A percentile compares a stretch with the other conserved stretches of the same genome.
Conservation (phyloP, 257 asterid genomes). For the Jacaranda mimosifolia region DNA sequence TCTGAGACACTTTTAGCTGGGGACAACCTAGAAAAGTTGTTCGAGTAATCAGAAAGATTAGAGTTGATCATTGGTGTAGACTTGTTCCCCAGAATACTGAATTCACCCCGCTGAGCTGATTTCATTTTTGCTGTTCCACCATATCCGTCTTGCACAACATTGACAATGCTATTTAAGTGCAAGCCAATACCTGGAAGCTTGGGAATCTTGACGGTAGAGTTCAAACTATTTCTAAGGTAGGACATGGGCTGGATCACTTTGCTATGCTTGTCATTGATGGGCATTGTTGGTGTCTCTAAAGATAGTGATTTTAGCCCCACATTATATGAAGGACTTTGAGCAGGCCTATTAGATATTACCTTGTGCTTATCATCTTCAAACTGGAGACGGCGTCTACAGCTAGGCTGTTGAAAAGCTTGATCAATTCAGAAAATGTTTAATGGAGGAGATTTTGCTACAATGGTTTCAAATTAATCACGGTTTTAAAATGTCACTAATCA, state of each 20-base stretch:
- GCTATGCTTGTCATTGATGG: conserved; percentile 35
- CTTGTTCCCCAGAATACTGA: no score
- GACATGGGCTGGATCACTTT: conserved; percentile 28
- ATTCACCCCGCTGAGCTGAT: no score
- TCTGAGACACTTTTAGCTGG: no score
- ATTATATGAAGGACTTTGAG: conserved; percentile 41
- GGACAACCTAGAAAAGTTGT: no score
- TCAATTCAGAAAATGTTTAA: conserved; percentile 30
- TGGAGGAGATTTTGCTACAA: background rate
- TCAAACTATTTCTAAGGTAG: conserved; percentile 42
- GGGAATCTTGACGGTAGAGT: conserved; percentile 41
- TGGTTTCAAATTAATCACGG: no score
- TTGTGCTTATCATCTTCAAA: conserved; percentile 62
- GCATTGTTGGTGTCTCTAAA: conserved; percentile 42
- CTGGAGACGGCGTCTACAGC: conserved; percentile 70
- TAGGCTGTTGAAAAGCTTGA: conserved; percentile 59
- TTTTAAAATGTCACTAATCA: background rate
- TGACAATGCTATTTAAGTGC: no score
- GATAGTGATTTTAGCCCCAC: conserved; percentile 48
- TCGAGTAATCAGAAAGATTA: no score
- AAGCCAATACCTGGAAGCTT: conserved; percentile 51
- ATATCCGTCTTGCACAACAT: no score
- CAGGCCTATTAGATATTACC: conserved; percentile 27
- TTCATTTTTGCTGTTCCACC: no score
- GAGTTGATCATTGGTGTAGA: no score